Base-by-base conservation (phyloP, 2,329 filamentous ascomycete species). In the Aureobasidium subglaciale region DNA sequence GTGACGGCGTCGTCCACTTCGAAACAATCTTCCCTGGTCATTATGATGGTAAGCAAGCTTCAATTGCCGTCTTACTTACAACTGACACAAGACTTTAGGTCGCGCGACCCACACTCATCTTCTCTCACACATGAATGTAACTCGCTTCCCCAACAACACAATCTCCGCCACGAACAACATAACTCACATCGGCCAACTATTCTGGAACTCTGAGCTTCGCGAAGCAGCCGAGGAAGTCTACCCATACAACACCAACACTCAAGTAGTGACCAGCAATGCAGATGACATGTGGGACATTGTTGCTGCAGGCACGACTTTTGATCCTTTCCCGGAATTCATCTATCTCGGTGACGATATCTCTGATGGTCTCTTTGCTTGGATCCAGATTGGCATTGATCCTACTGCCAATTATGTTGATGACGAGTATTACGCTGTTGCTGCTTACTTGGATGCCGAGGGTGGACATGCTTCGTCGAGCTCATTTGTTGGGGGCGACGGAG, bases 111-210 rank as follows among this genome's bases (percentile, higher is more conserved):
- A 77, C 62, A 69, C 73, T 49, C 74, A 76, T 62, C 46, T 68
- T 38, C 60, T 62, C 27, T 52, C 73, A 37, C 70, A 73, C 57
- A 67, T 69, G 57, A 68, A 68, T 45, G 65, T 64, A 46, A 70
- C 66, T 42, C 62, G 73, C 6, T 70, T 74, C 42, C 61, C 71
- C 43, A 82, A 78, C 63, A 35, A 48, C 8, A 48, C 43, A 16
- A 79, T 79, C 56, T 75, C 80, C 59, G 67, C 69, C 37, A 78
- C 74, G 58, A 72, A 73, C 15, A 73, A 69, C 49, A 75, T 80
- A 56, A 76, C 78, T 7, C 82, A 86, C 68, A 75, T 85, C 35
- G 83, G 83, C 16, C 83, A 87, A 65, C 64, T 83, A 49, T 86
- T 83, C 74, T 83, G 83, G 56, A 81, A 86, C 65, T 78, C 85